Evolutionary conservation across 805 yeast species (phyloP), one percentile per base, ranked within the genome.

Genomic region (Ogataea saltuana): DNA sequence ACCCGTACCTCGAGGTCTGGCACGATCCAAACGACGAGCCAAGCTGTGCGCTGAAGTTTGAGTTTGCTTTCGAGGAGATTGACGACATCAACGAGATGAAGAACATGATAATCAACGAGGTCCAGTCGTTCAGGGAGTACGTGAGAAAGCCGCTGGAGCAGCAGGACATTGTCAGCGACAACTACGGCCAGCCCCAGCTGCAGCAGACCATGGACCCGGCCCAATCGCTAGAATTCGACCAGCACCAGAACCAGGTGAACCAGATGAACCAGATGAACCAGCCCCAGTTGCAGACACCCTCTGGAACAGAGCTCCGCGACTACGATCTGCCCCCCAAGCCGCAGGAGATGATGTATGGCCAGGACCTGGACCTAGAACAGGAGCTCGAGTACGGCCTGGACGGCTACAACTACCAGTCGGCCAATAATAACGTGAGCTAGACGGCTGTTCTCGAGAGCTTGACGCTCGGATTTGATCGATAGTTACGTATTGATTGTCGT

Each of bases 11-110:
- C 42, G 74, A 81, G 35, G 77, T 86, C 23, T 93, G 97, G 90
- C 97, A 88, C 60, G 96, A 89, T 64, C 93, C 96, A 5, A 76
- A 78, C 22, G 98, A 93, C 61, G 98, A 93, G 65, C 90, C 90
- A 6, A 82, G 75, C 37, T 88, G 97, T 61, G 78, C 80, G 34
- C 72, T 78, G 2, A 85, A 85, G 55, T 90, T 90, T 62, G 96
- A 90, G 59, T 90, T 90, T 61, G 72, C 86, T 5, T 90, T 90
- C 63, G 97, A 90, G 69, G 83, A 77, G 12, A 84, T 83, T 13
- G 88, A 87, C 52, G 96, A 88, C 51, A 73, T 88, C 60, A 84
- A 78, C 10, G 68, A 75, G 9, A 83, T 90, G 86, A 81, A 77
- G 55, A 71, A 77, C 51, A 79, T 88, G 80, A 86, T 90, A 29